Conservation (phyloP, 2,329 filamentous ascomycete genomes). For the Macrophomina pseudophaseolina region DNA sequence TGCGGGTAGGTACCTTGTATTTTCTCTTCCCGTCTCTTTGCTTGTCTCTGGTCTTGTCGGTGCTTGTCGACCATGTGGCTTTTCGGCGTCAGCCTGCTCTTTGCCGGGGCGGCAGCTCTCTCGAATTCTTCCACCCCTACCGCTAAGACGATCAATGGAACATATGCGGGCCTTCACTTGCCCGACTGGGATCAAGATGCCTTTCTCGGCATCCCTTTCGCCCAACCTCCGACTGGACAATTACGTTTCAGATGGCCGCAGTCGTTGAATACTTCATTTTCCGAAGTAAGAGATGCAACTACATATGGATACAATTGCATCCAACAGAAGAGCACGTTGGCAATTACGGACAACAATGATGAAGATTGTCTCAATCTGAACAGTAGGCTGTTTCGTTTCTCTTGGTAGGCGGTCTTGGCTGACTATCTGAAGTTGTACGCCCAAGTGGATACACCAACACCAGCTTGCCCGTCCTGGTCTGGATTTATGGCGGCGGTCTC, state of each 20-base stretch:
- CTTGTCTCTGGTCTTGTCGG: neutral
- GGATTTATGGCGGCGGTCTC: conserved; percentile 28
- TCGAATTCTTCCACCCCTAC: conserved; percentile 20
- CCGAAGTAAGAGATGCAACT: conserved; percentile 47
- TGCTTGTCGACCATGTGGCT: conserved; percentile 1
- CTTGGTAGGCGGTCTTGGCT: conserved; percentile 55
- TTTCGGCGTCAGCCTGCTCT: neutral
- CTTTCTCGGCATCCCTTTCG: conserved; percentile 44
- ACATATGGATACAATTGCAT: conserved; percentile 51
- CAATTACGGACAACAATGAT: conserved; percentile 28
- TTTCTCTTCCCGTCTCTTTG: neutral
- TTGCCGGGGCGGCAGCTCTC: conserved; percentile 2
- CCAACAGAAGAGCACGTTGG: conserved; percentile 40
- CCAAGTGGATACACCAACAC: conserved; percentile 38
- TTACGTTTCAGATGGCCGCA: conserved; percentile 28
- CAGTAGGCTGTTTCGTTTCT: conserved; percentile 57
- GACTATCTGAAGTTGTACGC: conserved; percentile 57
- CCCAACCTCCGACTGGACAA: conserved; percentile 38
- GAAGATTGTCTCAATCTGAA: conserved; percentile 57
- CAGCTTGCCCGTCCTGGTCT: conserved; percentile 39
- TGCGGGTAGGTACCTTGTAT: neutral
- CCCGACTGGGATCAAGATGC: conserved; percentile 27
- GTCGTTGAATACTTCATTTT: conserved; percentile 39
- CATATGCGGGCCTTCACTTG: conserved; percentile 23
- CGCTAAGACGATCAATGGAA: conserved; percentile 26